Base-by-base conservation (phyloP, 1,284 basidiomycete genomes). In the Trichosporon sp. region DNA sequence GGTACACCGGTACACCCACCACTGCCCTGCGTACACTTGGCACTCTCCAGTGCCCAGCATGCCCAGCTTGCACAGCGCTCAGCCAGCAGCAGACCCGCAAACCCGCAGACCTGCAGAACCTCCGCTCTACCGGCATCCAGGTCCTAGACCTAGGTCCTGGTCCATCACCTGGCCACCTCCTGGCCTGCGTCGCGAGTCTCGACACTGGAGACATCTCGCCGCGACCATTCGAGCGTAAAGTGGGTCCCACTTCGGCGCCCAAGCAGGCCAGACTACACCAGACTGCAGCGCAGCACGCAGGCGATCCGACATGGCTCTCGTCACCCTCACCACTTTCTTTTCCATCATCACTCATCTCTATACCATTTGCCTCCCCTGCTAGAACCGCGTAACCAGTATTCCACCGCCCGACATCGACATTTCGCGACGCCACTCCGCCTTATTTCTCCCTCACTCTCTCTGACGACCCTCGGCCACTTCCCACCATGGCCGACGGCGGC, bases 401-500 rank as follows among this genome's bases (percentile, higher is more conserved):
- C 19, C 19, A 26, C 19, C n/a, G 8, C 51, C n/a, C 19, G 51
- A 21, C 21, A 26, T 10, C 51, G 21, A 26, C 19, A 19, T 63
- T 35, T 63, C 12, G n/a, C 32, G 59, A 63, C 59, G 14, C 14
- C 59, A 63, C 59, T 14, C 11, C 31, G 4, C 54, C 54, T 14
- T 6, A 5, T 10, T 26, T 26, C 26, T 26, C 26, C 26, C 26
- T 26, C 26, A 26, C 26, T 26, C 26, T 3, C 5, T 32, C 31
- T 59, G 54, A 26, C 26, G 54, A 31, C 54, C 59, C 16, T 63
- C 32, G 31, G 16, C 31, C 32, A 31, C 31, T 31, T 26, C 59
- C 31, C 59, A 63, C 10, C 31, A 63, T 63, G 59, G 31, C 59
- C 59, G 59, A 63, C 16, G 31, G 59, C 32, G 59, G 31, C 32